Evolutionary conservation across 1,284 basidiomycete genomes (phyloP), one percentile per base, ranked within the genome.

Genomic region (Papiliotrema fonsecae): DNA sequence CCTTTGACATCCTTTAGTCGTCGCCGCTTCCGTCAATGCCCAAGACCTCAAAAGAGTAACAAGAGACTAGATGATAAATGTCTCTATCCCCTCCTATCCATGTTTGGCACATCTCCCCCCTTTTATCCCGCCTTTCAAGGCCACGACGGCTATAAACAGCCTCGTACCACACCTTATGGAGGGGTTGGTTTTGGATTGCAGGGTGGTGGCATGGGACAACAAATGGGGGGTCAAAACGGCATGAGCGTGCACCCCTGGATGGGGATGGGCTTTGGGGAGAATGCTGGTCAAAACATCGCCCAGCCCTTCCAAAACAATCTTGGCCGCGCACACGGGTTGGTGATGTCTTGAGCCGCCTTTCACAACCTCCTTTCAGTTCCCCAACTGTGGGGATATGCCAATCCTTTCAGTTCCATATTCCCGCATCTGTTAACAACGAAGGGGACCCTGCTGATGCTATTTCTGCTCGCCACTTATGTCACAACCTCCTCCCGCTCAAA

Each of bases 161-260:
- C 53, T 27, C 9, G 6, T 9, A 11, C 54, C 19, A 56, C 55
- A 19, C 28, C 52, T 4, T 64, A 62, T 47, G 62, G 62, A 16
- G 62, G 60, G n/a, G 46, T 64, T n/a, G 62, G 62, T 14, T 64
- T 62, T 42, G 62, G 62, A 18, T 44, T 64, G n/a, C 44, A 52
- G 24, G 48, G 45, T 3, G 13, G n/a, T 16, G 40, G 24, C 4
- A 26, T 24, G n/a, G 26, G 40, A 3, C 4, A 6, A 16, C 5
- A 5, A 19, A 5, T 19, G 34, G 19, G 5, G 34, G 14, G 14
- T 6, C 6, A 35, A 6, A 14, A 14, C 14, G 14, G 16, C 16
- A 35, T 5, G 6, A 16, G 6, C 19, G 34, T 6, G 14, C 6
- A 16, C 14, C 5, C 34, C 5, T 35, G 34, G 34, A 14, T 16